Evolutionary conservation across 768 basidiomycete species (phyloP).

Genomic region (Russula vinacea): DNA sequence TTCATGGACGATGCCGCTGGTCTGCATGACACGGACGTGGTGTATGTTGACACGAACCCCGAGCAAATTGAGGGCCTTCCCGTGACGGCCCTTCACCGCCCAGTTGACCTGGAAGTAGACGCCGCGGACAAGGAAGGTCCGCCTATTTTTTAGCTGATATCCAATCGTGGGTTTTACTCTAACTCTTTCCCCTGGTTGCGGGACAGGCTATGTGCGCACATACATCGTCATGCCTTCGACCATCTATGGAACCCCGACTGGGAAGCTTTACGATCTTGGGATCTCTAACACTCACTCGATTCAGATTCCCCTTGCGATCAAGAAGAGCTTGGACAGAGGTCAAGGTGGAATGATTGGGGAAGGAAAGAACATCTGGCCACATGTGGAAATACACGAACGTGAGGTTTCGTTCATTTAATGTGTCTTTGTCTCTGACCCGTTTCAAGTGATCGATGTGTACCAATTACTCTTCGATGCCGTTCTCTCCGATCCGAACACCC

Average conservation of each 20-base stretch:
- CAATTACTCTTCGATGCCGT: slow-evolving; percentile 43
- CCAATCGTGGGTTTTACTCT: background rate
- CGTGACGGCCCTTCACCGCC: slow-evolving; percentile 45
- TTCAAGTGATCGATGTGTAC: slow-evolving; percentile 45
- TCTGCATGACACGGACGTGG: slow-evolving; percentile 37
- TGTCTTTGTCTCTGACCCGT: background rate
- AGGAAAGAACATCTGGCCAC: slow-evolving; percentile 58
- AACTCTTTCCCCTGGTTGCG: background rate
- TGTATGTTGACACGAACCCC: slow-evolving; percentile 52
- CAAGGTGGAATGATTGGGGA: slow-evolving; percentile 54
- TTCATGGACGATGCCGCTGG: slow-evolving; percentile 46
- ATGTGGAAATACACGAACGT: slow-evolving; percentile 57
- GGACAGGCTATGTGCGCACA: slow-evolving; percentile 46
- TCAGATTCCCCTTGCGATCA: slow-evolving; percentile 51
- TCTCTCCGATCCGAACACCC: slow-evolving; percentile 29
- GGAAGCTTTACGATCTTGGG: slow-evolving; percentile 48
- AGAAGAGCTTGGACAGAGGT: slow-evolving; percentile 45
- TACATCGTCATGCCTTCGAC: slow-evolving; percentile 56
- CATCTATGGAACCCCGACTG: slow-evolving; percentile 55
- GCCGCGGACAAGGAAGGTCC: slow-evolving; percentile 49
- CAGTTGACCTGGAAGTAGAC: slow-evolving; percentile 48
- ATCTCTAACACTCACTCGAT: slow-evolving; percentile 52
- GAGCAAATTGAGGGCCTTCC: slow-evolving; percentile 46
- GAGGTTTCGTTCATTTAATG: background rate
- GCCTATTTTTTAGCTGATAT: background rate